A percentile compares a stretch with the other conserved stretches of the same genome.
Conservation (phyloP, 2,329 filamentous ascomycete genomes). For the Paraphoma chrysanthemicola region DNA sequence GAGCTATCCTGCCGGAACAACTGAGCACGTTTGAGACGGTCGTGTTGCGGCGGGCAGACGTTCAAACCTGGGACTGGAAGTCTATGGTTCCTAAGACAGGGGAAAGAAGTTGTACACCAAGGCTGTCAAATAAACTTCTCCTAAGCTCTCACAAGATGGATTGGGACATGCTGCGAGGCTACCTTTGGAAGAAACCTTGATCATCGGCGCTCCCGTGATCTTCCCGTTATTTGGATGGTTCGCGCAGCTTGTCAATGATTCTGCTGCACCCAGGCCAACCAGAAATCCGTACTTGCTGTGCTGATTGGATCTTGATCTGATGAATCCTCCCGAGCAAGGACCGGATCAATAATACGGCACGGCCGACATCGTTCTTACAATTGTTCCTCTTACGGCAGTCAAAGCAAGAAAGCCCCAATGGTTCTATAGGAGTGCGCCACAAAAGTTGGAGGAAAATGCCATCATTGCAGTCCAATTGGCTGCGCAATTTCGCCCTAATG, state of each 20-base stretch:
- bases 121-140: too few relatives aligned
- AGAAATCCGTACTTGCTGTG: background rate
- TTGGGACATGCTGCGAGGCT: too few relatives aligned
- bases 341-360: constrained; percentile 10
- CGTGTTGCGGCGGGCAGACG: too few relatives aligned
- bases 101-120: too few relatives aligned
- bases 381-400: constrained; percentile 4
- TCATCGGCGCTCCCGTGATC: constrained; percentile 1
- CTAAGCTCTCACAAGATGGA: too few relatives aligned
- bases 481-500: constrained; percentile 5
- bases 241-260: background rate
- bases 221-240: constrained; percentile 2
- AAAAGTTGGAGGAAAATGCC: constrained; percentile 1
- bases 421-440: constrained; percentile 19
- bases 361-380: constrained; percentile 12
- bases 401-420: background rate
- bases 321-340: background rate
- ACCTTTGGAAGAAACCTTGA: background rate
- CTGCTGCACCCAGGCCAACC: background rate
- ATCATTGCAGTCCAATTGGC: constrained; percentile 12
- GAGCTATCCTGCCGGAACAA: too few relatives aligned
- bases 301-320: background rate
- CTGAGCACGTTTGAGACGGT: too few relatives aligned
- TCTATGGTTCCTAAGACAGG: too few relatives aligned
- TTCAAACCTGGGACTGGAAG: too few relatives aligned